A percentile compares a stretch with the other conserved stretches of the same genome.
Conservation (phyloP, 106 monocot species). For the Allium fistulosum region DNA sequence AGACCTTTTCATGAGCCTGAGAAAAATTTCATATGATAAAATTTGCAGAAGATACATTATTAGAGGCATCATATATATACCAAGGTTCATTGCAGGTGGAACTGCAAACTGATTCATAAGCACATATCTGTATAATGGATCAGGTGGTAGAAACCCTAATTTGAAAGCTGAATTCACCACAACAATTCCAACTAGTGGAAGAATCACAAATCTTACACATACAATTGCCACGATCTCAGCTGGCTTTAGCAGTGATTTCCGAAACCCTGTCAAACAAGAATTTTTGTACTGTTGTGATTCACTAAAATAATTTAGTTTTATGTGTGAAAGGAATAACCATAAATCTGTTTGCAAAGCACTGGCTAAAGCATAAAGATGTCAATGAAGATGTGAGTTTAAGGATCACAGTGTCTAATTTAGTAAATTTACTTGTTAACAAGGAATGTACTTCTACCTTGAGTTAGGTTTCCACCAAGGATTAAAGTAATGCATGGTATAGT, state of each 20-base stretch:
- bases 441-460: slow-evolving; percentile 23
- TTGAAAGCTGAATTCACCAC: slow-evolving; percentile 23
- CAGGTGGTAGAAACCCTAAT: slow-evolving; percentile 32
- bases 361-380: no score
- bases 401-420: no score
- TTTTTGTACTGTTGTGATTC: no score
- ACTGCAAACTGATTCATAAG: slow-evolving; percentile 42
- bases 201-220: slow-evolving; percentile 23
- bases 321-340: no score
- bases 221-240: slow-evolving; percentile 24
- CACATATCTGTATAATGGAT: slow-evolving; percentile 35
- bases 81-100: slow-evolving; percentile 14
- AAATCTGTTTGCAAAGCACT: no score
- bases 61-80: not conserved
- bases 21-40: not conserved
- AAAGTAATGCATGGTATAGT: slow-evolving; percentile 49
- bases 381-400: no score
- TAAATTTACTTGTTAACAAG: no score
- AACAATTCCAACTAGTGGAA: slow-evolving; percentile 32
- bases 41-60: not conserved
- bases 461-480: slow-evolving; percentile 66
- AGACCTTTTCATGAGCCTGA: not conserved
- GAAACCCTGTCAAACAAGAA: slow-evolving; percentile 24
- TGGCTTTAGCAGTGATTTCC: slow-evolving; percentile 18
- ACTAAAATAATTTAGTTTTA: no score